These are phyloP conservation scores for Cercospora berteroae DNA, from an alignment of 2,329 filamentous ascomycete genomes.

Conservation along the genomic window DNA sequence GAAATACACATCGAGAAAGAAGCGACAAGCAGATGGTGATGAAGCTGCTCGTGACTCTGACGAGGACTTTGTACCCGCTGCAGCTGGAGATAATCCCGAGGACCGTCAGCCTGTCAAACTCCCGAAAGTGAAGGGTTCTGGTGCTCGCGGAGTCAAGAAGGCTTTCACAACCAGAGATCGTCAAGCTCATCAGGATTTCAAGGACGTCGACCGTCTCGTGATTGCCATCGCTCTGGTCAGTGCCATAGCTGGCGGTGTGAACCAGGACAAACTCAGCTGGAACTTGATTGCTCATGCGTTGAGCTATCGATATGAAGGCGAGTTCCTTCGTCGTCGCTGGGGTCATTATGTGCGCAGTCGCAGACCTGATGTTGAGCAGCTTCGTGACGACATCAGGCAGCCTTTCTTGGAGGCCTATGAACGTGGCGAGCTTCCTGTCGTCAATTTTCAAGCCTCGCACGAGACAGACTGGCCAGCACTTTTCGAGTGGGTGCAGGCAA, in stretches of 20 bases:
- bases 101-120: not conserved
- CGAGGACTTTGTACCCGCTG: constrained; percentile 15
- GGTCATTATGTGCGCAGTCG: constrained; percentile 28
- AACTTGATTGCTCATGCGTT: constrained; percentile 41
- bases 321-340: constrained; percentile 44
- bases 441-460: constrained; percentile 63
- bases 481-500: constrained; percentile 64
- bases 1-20: constrained; percentile 16
- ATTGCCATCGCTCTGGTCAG: constrained; percentile 36
- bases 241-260: constrained; percentile 39
- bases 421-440: constrained; percentile 56
- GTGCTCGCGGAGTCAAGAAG: constrained; percentile 8
- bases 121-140: constrained; percentile 6
- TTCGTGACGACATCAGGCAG: constrained; percentile 64
- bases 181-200: constrained; percentile 24
- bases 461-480: constrained; percentile 68
- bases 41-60: constrained; percentile 10
- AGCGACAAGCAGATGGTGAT: constrained; percentile 7
- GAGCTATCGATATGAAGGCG: constrained; percentile 39
- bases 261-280: constrained; percentile 42
- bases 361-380: constrained; percentile 41
- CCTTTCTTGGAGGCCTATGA: constrained; percentile 66
- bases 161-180: constrained; percentile 22
- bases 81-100: not conserved
- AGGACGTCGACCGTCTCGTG: constrained; percentile 35